Evolutionary conservation across 2,329 filamentous ascomycete genomes (phyloP).

Genomic region (Aureobasidium sp.): DNA sequence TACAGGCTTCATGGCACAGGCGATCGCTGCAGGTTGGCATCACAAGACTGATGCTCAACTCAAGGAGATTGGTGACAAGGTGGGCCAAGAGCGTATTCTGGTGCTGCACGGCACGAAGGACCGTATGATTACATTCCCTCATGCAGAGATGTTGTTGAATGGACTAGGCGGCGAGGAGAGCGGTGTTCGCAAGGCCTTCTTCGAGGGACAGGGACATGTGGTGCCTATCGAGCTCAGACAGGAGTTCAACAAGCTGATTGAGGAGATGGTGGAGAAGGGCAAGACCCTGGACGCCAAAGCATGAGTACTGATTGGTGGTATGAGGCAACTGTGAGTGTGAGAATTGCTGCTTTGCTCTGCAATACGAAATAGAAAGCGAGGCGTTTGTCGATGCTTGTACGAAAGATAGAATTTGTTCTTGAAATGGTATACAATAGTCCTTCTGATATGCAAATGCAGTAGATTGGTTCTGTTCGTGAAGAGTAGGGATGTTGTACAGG

Average conservation of each 20-base stretch:
- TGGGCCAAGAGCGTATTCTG: constrained; percentile 67
- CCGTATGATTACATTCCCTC: constrained; percentile 65
- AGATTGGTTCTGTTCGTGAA: background rate
- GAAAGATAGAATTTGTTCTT: background rate
- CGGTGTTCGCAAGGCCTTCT: constrained; percentile 48
- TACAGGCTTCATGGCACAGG: constrained; percentile 66
- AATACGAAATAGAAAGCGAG: constrained; percentile 13
- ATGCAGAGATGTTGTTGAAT: constrained; percentile 60
- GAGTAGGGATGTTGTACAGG: constrained; percentile 8
- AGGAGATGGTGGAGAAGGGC: constrained; percentile 47
- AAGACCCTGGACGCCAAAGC: constrained; percentile 32
- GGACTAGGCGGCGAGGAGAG: constrained; percentile 52
- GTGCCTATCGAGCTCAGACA: constrained; percentile 60
- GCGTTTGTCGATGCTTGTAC: background rate
- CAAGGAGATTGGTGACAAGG: constrained; percentile 52
- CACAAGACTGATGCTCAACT: constrained; percentile 63
- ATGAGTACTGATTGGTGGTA: constrained; percentile 19
- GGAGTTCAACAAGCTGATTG: constrained; percentile 60
- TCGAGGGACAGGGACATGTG: constrained; percentile 69
- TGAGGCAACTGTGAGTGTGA: background rate
- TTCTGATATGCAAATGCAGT: background rate
- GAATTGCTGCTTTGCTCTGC: background rate
- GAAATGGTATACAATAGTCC: background rate
- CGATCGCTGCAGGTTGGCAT: constrained; percentile 73
- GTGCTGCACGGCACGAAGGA: constrained; percentile 70